phyloP scores from a whole-genome alignment of 441 rosid genomes.

The Pelargonium citronellum region DNA sequence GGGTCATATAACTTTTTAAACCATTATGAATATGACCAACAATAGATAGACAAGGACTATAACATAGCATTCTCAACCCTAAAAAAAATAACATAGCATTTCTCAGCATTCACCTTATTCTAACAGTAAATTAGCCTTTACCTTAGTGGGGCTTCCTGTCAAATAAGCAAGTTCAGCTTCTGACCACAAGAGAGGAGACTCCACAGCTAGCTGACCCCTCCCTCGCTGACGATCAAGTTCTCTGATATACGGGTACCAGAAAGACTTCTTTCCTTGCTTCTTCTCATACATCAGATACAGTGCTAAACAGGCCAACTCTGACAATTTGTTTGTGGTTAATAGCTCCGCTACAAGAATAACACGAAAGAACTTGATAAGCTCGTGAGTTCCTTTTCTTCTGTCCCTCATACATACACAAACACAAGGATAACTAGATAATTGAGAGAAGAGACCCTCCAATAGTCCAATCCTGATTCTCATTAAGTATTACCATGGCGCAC shows the following conservation, averaged over 20 bases:
- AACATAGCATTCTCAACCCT: neutral
- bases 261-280: constrained; percentile 88
- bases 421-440: neutral
- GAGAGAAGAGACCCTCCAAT: neutral
- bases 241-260: constrained; percentile 88
- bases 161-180: constrained; percentile 75
- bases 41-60: neutral
- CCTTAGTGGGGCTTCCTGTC: constrained; percentile 92
- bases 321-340: constrained; percentile 76
- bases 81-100: neutral
- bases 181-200: constrained; percentile 91
- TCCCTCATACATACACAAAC: neutral
- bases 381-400: neutral
- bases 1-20: constrained; percentile 22
- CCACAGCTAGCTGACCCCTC: constrained; percentile 84
- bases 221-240: constrained; percentile 99
- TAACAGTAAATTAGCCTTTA: constrained; percentile 20
- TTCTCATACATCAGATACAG: constrained; percentile 94
- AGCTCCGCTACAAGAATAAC: constrained; percentile 59
- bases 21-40: neutral
- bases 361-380: neutral
- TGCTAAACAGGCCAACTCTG: constrained; percentile 92
- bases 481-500: neutral
- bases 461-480: neutral
- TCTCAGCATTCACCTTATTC: constrained; percentile 8